phyloP scores from a whole-genome alignment of 345 rosid species.

The Ceriops tagal region DNA sequence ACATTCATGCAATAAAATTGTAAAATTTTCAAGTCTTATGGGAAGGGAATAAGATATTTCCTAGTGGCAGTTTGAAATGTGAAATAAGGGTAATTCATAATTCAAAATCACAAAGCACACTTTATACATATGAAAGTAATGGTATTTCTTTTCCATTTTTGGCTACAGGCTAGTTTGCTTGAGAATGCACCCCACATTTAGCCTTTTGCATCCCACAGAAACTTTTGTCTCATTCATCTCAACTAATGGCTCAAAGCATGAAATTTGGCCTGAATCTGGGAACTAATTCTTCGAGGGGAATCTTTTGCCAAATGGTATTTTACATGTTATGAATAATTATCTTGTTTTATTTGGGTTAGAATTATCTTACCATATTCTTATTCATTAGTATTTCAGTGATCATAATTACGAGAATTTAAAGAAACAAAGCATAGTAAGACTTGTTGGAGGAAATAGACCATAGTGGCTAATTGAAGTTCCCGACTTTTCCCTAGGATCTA shows the following conservation, averaged over 20 bases:
- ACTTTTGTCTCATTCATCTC: slow-evolving; percentile 64
- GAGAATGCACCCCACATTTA: slow-evolving; percentile 75
- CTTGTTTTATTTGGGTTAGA: not conserved
- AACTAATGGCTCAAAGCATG: slow-evolving; percentile 65
- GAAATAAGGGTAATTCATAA: too few relatives aligned
- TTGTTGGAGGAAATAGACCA: too few relatives aligned
- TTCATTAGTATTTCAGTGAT: not conserved
- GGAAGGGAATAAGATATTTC: too few relatives aligned
- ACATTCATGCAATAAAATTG: too few relatives aligned
- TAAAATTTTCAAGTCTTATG: too few relatives aligned
- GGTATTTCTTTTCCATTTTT: not conserved
- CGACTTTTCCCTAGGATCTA: too few relatives aligned
- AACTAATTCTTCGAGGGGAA: slow-evolving; percentile 55
- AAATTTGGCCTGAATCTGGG: slow-evolving; percentile 73
- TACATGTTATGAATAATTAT: not conserved
- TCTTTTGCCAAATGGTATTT: slow-evolving; percentile 62
- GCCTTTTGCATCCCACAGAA: slow-evolving; percentile 67
- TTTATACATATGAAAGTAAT: not conserved
- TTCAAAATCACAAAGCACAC: too few relatives aligned
- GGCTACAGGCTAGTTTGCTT: slow-evolving; percentile 74
- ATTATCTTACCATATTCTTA: not conserved
- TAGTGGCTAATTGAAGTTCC: too few relatives aligned
- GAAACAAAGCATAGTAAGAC: not conserved
- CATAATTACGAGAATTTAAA: not conserved
- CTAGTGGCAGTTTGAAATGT: too few relatives aligned